These are phyloP conservation scores for Pisolithus microcarpus DNA, from an alignment of 768 basidiomycete species.

Conservation along the genomic window DNA sequence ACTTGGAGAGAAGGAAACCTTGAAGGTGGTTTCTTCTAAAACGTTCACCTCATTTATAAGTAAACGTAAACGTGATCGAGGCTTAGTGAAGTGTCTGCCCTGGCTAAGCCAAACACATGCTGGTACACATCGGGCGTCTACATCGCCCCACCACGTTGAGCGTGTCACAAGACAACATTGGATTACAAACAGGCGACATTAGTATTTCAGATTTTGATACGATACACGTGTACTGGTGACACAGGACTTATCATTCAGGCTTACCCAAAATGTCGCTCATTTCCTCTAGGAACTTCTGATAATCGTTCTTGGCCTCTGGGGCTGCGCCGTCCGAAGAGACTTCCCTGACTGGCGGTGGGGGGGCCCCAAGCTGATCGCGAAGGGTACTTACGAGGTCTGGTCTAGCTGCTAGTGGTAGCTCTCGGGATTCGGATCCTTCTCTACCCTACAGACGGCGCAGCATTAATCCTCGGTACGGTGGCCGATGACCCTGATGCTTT, in stretches of 20 bases:
- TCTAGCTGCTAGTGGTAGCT: constrained; percentile 32
- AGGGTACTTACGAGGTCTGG: constrained; percentile 63
- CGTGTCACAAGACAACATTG: too few species aligned
- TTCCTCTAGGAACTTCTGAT: constrained; percentile 70
- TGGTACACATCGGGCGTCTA: neutral
- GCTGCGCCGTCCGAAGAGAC: constrained; percentile 13
- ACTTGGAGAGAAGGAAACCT: neutral
- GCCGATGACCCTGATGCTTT: constrained; percentile 31
- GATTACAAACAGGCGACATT: too few species aligned
- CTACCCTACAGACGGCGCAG: constrained; percentile 50
- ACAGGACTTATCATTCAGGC: constrained; percentile 8
- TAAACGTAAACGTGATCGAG: too few species aligned
- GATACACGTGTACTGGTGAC: neutral
- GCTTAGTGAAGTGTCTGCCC: too few species aligned
- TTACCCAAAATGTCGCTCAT: constrained; percentile 58
- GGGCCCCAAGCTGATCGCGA: constrained; percentile 51
- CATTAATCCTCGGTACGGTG: constrained; percentile 44
- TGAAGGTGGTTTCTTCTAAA: too few species aligned
- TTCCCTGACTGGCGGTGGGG: constrained; percentile 10
- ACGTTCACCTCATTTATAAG: too few species aligned
- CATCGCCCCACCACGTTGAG: too few species aligned
- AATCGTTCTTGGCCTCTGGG: constrained; percentile 55
- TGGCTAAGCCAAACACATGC: neutral
- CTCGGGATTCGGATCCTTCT: constrained; percentile 17
- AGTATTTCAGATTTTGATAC: neutral